phyloP scores from a whole-genome alignment of 371 early-diverging fungal genomes.

The Circinella minor region DNA sequence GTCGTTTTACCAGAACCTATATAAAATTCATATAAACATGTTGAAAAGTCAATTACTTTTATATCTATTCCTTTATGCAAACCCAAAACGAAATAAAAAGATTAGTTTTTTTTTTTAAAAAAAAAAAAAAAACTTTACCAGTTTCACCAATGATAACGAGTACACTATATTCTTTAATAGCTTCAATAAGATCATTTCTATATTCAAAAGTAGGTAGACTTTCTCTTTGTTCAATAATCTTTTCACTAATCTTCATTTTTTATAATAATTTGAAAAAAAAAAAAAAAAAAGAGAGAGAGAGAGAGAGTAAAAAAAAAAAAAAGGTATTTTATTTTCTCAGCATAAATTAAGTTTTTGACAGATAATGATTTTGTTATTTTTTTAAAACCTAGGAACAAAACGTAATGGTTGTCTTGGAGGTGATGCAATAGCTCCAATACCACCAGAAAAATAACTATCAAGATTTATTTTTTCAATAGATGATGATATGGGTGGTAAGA shows the following conservation, averaged over 20 bases:
- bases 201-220: slow-evolving; percentile 54
- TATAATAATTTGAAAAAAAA: neutral
- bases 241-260: slow-evolving; percentile 1
- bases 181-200: slow-evolving; percentile 66
- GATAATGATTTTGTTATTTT: neutral
- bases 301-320: neutral
- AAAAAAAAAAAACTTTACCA: slow-evolving; percentile 47
- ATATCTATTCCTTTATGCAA: no score
- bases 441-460: neutral
- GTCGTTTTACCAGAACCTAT: slow-evolving; percentile 92
- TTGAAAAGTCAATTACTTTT: no score
- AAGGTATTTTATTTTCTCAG: no score
- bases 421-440: neutral
- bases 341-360: neutral
- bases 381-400: neutral
- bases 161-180: slow-evolving; percentile 64
- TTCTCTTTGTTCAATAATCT: slow-evolving; percentile 31
- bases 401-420: neutral
- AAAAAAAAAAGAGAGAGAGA: neutral
- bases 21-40: neutral
- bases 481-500: neutral
- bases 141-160: slow-evolving; percentile 87
- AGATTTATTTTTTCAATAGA: neutral
- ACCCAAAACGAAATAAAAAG: neutral
- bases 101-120: neutral